These are phyloP conservation scores for Tolypocladium cylindrosporum DNA, from an alignment of 2,329 filamentous ascomycete genomes.

Conservation along the genomic window DNA sequence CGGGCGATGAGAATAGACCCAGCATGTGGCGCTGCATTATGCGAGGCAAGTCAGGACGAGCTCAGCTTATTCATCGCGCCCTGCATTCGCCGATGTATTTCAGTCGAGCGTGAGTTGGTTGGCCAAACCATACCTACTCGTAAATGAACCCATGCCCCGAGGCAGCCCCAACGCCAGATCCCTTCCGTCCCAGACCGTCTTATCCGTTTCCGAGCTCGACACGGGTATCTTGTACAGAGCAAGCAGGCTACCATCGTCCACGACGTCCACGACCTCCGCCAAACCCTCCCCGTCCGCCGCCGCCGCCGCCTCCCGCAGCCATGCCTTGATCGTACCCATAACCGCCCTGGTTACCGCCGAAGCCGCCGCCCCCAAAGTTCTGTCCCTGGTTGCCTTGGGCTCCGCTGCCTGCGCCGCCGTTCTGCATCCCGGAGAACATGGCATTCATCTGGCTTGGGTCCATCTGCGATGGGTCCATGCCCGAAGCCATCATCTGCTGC, in stretches of 20 bases:
- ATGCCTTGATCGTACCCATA: conserved; percentile 41
- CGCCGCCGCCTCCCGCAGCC: conserved; percentile 26
- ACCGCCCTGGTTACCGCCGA: conserved; percentile 41
- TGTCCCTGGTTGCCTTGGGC: conserved; percentile 40
- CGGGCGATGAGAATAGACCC: too few species aligned
- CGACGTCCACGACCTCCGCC: conserved; percentile 19
- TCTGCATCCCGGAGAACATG: conserved; percentile 52
- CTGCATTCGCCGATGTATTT: background rate
- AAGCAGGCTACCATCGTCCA: conserved; percentile 12
- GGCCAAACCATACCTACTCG: background rate
- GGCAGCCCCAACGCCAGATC: background rate
- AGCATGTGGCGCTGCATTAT: background rate
- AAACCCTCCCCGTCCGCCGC: conserved; percentile 17
- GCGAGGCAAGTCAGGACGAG: background rate
- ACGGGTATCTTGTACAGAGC: background rate
- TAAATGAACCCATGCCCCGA: background rate
- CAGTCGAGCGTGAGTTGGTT: background rate
- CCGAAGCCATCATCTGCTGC: conserved; percentile 59
- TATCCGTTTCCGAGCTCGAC: background rate
- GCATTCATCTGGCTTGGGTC: conserved; percentile 46
- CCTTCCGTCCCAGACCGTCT: background rate
- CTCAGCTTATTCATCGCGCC: background rate
- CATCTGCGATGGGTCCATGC: conserved; percentile 58
- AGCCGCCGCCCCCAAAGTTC: conserved; percentile 37
- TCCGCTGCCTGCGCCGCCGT: conserved; percentile 29